Conservation (phyloP, 495 filamentous ascomycete genomes). For the Aspergillus panamensis region DNA sequence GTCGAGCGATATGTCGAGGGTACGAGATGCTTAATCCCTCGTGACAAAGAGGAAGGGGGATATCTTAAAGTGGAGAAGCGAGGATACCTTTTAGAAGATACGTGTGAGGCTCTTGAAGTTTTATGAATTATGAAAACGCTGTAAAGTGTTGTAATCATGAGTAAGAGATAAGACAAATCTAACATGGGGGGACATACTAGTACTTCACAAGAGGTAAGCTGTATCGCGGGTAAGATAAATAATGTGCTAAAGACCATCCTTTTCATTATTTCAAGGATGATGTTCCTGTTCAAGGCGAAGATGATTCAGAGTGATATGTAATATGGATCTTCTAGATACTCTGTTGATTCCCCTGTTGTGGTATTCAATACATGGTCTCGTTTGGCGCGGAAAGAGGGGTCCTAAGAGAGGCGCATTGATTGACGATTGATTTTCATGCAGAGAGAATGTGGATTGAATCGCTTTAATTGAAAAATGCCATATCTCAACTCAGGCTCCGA, state of each 20-base stretch:
- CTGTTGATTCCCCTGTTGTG: neutral
- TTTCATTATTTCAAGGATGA: neutral
- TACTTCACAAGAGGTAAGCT: conserved; percentile 8
- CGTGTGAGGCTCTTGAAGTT: neutral
- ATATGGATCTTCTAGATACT: neutral
- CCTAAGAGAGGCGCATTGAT: conserved; percentile 5
- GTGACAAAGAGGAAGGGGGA: neutral
- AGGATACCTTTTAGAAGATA: neutral
- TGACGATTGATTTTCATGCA: neutral
- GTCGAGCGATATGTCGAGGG: neutral
- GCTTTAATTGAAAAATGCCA: neutral
- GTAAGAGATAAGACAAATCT: neutral
- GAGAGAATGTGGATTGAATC: neutral
- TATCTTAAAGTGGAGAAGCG: neutral
- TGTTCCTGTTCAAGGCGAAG: neutral
- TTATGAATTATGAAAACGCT: neutral
- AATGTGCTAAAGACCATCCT: neutral
- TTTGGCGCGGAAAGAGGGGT: neutral
- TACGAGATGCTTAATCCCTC: neutral
- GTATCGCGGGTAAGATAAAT: neutral
- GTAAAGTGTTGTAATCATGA: neutral
- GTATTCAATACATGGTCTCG: neutral
- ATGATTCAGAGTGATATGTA: neutral
- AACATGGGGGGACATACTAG: neutral
- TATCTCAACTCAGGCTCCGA: neutral